Percentiles rank a stretch among this genome's conserved stretches.
Evolutionary conservation across 306 rosid genomes (phyloP).

Genomic region (Ormosia emarginata): DNA sequence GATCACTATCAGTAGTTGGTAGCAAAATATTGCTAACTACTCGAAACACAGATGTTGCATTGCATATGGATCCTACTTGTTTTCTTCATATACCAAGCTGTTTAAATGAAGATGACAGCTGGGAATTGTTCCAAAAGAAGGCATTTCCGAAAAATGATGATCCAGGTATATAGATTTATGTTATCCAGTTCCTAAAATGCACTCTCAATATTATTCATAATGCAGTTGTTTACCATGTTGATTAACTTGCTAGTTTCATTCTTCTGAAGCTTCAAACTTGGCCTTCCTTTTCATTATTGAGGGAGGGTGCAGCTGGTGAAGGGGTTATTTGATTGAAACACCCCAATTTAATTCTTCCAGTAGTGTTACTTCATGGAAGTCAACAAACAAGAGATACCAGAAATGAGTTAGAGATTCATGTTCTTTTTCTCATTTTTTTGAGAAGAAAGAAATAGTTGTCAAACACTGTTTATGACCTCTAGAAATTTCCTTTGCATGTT

Average conservation of each 20-base stretch:
- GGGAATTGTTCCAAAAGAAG: constrained; percentile 47
- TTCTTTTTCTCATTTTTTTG: not conserved
- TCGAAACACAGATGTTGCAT: constrained; percentile 35
- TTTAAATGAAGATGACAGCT: constrained; percentile 33
- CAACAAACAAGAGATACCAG: not conserved
- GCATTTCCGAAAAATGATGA: constrained; percentile 32
- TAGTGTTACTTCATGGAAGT: not conserved
- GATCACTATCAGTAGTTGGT: constrained; percentile 24
- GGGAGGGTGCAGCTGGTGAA: not conserved
- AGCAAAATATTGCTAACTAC: constrained; percentile 52
- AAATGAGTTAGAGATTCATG: not conserved
- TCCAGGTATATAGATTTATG: constrained; percentile 28
- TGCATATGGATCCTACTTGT: constrained; percentile 27
- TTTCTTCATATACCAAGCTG: constrained; percentile 35
- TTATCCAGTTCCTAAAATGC: not conserved
- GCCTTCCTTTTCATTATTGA: not conserved
- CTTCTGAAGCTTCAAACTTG: not conserved
- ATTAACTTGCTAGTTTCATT: constrained; percentile 16
- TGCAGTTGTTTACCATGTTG: not conserved
- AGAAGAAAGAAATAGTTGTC: not conserved
- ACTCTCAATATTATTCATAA: not conserved
- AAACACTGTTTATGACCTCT: not conserved
- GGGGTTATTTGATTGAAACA: not conserved
- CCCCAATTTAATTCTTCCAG: not conserved
- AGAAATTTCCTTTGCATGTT: not conserved